Percentiles rank a stretch among this genome's conserved stretches.
Evolutionary conservation across 495 filamentous ascomycete genomes (phyloP).

Genomic region (Lentithecium fluviatile): DNA sequence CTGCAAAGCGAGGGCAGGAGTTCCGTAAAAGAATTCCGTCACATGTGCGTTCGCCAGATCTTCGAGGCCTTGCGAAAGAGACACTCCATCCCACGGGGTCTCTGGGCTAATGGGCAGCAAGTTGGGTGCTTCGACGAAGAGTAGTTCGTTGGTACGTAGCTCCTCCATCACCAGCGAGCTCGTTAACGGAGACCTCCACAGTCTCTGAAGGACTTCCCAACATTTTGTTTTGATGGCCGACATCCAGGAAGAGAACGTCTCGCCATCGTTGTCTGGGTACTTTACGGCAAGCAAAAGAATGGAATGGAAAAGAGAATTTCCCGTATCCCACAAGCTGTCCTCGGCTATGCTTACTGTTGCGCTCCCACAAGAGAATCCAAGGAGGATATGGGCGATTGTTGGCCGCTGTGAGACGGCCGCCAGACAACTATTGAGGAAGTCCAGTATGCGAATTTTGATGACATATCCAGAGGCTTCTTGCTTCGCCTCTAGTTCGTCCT

Average conservation of each 20-base stretch:
- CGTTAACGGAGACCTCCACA: constrained; percentile 86
- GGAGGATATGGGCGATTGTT: constrained; percentile 82
- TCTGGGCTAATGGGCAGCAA: constrained; percentile 63
- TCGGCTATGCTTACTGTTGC: constrained; percentile 62
- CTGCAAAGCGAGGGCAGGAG: constrained; percentile 62
- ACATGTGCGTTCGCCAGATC: background rate
- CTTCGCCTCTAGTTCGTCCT: constrained; percentile 63
- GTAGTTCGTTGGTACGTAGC: constrained; percentile 69
- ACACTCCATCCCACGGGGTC: constrained; percentile 66
- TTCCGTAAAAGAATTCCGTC: constrained; percentile 60
- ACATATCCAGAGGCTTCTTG: constrained; percentile 63
- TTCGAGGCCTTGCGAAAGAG: constrained; percentile 46
- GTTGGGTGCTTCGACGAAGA: constrained; percentile 65
- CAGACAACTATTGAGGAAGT: constrained; percentile 78
- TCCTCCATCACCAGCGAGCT: constrained; percentile 69
- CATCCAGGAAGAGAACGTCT: constrained; percentile 65
- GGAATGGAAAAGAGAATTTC: constrained; percentile 77
- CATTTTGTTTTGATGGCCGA: constrained; percentile 69
- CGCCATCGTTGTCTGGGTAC: constrained; percentile 61
- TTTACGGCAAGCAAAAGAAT: constrained; percentile 65
- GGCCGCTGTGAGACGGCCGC: constrained; percentile 66
- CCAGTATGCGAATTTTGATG: constrained; percentile 74
- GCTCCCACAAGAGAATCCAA: constrained; percentile 77
- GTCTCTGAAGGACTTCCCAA: constrained; percentile 70
- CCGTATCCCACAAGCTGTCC: constrained; percentile 62